These are phyloP conservation scores for Zygosaccharomyces siamensis DNA, from an alignment of 805 yeast genomes.

Conservation along the genomic window DNA sequence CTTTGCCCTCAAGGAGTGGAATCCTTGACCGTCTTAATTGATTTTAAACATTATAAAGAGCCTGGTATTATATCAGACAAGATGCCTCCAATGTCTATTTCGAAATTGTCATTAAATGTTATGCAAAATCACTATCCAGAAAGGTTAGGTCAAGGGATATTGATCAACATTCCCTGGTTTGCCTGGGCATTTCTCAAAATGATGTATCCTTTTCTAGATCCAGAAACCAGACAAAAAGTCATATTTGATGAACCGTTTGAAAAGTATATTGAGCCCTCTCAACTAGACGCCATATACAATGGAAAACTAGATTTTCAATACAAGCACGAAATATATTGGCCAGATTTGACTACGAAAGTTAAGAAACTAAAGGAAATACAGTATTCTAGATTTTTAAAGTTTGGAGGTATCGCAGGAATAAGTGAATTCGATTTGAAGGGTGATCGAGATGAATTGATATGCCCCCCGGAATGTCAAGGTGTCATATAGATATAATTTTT, in stretches of 20 bases:
- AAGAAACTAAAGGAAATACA: slow-evolving; percentile 37
- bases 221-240: slow-evolving; percentile 53
- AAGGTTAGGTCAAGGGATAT: slow-evolving; percentile 48
- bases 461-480: not conserved
- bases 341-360: slow-evolving; percentile 43
- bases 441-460: slow-evolving; percentile 19
- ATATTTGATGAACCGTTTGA: slow-evolving; percentile 55
- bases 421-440: slow-evolving; percentile 51
- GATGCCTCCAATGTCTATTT: slow-evolving; percentile 47
- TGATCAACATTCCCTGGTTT: slow-evolving; percentile 54
- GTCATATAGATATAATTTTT: not conserved
- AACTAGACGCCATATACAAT: slow-evolving; percentile 47
- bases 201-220: slow-evolving; percentile 55
- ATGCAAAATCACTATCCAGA: slow-evolving; percentile 58
- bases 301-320: slow-evolving; percentile 47
- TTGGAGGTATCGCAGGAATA: slow-evolving; percentile 48
- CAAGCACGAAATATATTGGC: slow-evolving; percentile 51
- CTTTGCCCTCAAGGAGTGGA: slow-evolving; percentile 58
- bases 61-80: slow-evolving; percentile 36
- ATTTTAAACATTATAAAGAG: slow-evolving; percentile 44
- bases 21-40: slow-evolving; percentile 49
- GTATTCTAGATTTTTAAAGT: slow-evolving; percentile 35
- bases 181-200: slow-evolving; percentile 53
- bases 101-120: slow-evolving; percentile 47
- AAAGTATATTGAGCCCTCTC: slow-evolving; percentile 49